These are phyloP conservation scores for Zopfia rhizophila DNA, from an alignment of 2,329 filamentous ascomycete species.

Conservation along the genomic window DNA sequence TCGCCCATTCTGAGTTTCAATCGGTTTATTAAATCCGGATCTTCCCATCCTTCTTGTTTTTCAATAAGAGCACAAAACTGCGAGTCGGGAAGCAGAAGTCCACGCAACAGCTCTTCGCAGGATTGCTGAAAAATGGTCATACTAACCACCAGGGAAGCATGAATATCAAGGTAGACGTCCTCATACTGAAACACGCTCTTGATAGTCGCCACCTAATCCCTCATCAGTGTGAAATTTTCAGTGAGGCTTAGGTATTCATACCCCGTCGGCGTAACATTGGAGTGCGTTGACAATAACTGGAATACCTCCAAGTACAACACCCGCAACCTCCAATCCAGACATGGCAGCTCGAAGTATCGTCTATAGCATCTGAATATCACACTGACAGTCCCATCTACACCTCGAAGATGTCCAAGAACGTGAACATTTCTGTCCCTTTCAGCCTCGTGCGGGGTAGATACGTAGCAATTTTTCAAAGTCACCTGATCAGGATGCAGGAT, in stretches of 20 bases:
- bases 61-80: conserved; percentile 12
- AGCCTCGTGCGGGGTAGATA: too few relatives aligned
- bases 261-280: conserved; percentile 21
- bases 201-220: conserved; percentile 9
- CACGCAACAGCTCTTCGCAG: conserved; percentile 10
- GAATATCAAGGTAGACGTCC: conserved; percentile 7
- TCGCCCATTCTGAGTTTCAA: background rate
- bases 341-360: too few relatives aligned
- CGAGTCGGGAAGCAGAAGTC: conserved; percentile 5
- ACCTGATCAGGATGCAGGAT: too few relatives aligned
- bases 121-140: conserved; percentile 4
- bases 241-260: conserved; percentile 13
- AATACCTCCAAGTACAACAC: conserved; percentile 21
- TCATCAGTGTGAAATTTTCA: background rate
- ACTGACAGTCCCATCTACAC: too few relatives aligned
- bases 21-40: background rate
- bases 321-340: conserved; percentile 23
- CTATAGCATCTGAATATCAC: too few relatives aligned
- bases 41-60: conserved; percentile 3
- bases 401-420: too few relatives aligned
- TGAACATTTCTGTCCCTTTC: too few relatives aligned
- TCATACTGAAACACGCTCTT: conserved; percentile 8
- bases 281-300: conserved; percentile 19
- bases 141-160: background rate
- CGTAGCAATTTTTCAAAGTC: too few relatives aligned